Evolutionary conservation across 768 basidiomycete genomes (phyloP).

Genomic region (Strobilomyces dryophilus): DNA sequence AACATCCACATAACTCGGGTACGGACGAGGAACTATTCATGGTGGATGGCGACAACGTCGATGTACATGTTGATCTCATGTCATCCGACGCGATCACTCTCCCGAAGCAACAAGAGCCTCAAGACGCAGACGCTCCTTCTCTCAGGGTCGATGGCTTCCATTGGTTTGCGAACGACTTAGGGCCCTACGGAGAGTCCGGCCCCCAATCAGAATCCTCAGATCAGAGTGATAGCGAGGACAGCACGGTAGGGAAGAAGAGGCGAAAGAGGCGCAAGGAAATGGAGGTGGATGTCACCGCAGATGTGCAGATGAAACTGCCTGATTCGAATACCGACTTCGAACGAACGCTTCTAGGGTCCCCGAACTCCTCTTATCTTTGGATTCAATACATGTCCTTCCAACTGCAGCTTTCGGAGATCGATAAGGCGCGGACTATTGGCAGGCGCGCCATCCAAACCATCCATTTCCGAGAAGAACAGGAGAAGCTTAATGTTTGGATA

Average conservation of each 20-base stretch:
- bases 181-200: constrained; percentile 35
- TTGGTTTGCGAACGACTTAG: constrained; percentile 51
- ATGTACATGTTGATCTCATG: constrained; percentile 18
- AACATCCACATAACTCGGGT: not conserved
- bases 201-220: constrained; percentile 40
- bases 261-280: constrained; percentile 67
- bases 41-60: constrained; percentile 8
- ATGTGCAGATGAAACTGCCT: constrained; percentile 81
- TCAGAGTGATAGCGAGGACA: constrained; percentile 32
- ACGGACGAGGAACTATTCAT: constrained; percentile 19
- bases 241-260: constrained; percentile 47
- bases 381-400: constrained; percentile 99
- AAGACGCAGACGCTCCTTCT: constrained; percentile 23
- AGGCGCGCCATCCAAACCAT: constrained; percentile 82
- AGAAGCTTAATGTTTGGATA: constrained; percentile 96
- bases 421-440: constrained; percentile 88
- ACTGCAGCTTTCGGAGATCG: constrained; percentile 91
- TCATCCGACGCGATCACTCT: not conserved
- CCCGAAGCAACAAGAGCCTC: not conserved
- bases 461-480: constrained; percentile 92
- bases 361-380: constrained; percentile 97
- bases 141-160: constrained; percentile 65
- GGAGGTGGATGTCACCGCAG: constrained; percentile 78
- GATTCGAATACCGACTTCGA: constrained; percentile 96
- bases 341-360: constrained; percentile 85